Evolutionary conservation across 1,284 basidiomycete genomes (phyloP).

Genomic region (Rhodotorula glutinis): DNA sequence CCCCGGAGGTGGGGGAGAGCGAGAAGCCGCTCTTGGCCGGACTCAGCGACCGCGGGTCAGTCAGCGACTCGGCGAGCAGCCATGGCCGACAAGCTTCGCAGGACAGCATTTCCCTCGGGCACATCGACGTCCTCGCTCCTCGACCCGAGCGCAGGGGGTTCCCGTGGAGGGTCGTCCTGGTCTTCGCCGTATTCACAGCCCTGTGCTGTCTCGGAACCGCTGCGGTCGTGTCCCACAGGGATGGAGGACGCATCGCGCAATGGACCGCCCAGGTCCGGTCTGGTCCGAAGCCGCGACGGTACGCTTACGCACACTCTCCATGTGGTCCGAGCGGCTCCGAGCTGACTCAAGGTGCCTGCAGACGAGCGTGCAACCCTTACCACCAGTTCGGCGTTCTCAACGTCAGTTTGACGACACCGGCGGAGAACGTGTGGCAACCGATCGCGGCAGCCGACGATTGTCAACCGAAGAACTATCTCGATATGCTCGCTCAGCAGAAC

Average conservation of each 20-base stretch:
- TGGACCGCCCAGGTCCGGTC: too few relatives aligned
- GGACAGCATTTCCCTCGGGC: background rate
- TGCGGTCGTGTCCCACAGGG: background rate
- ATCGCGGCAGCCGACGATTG: conserved; percentile 19
- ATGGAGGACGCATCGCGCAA: background rate
- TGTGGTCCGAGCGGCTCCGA: background rate
- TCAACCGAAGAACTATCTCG: conserved; percentile 31
- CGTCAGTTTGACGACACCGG: conserved; percentile 21
- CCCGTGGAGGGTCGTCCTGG: background rate
- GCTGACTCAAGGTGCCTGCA: background rate
- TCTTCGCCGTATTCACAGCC: background rate
- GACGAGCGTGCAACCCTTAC: conserved; percentile 16
- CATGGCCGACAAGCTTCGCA: background rate
- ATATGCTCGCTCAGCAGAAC: background rate
- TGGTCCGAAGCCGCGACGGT: too few relatives aligned
- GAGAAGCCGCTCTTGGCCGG: background rate
- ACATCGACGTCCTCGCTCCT: too few relatives aligned
- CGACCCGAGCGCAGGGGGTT: too few relatives aligned
- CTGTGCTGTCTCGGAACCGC: background rate
- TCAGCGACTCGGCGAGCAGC: too few relatives aligned
- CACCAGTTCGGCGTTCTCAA: conserved; percentile 27
- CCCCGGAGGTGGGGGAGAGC: background rate
- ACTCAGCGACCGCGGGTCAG: background rate
- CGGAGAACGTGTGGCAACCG: conserved; percentile 30
- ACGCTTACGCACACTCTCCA: too few relatives aligned